Conservation (phyloP, 2,329 filamentous ascomycete species). For the Hypoxylon sp. region DNA sequence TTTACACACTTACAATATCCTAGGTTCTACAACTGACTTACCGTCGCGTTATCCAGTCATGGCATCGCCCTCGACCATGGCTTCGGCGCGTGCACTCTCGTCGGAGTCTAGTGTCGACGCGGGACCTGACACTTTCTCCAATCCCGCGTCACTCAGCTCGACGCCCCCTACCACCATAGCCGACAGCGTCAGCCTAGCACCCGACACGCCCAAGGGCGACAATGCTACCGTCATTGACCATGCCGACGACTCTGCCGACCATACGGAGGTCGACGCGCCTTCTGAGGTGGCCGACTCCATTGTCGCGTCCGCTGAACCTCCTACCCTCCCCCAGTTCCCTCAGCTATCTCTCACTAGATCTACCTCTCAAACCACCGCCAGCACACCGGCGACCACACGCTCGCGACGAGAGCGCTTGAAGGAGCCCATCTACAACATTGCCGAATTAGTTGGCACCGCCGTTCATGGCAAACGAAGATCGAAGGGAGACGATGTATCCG, state of each 20-base stretch:
- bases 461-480: slow-evolving; percentile 69
- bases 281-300: slow-evolving; percentile 47
- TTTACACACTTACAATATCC: slow-evolving; percentile 27
- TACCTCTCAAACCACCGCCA: slow-evolving; percentile 40
- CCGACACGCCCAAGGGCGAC: slow-evolving; percentile 70
- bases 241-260: slow-evolving; percentile 49
- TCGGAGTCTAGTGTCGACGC: slow-evolving; percentile 50
- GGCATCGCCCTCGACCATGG: slow-evolving; percentile 44
- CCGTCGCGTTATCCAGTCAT: slow-evolving; percentile 43
- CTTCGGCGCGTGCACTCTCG: slow-evolving; percentile 49
- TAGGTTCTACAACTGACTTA: slow-evolving; percentile 28
- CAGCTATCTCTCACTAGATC: slow-evolving; percentile 13
- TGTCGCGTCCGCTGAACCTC: slow-evolving; percentile 42
- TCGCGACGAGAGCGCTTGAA: slow-evolving; percentile 67
- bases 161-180: slow-evolving; percentile 76
- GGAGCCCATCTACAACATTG: slow-evolving; percentile 75
- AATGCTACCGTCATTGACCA: slow-evolving; percentile 68
- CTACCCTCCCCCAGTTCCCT: slow-evolving; percentile 16
- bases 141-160: slow-evolving; percentile 69
- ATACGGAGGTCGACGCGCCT: slow-evolving; percentile 43
- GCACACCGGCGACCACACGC: slow-evolving; percentile 56
- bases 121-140: slow-evolving; percentile 59
- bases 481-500: slow-evolving; percentile 62
- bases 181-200: slow-evolving; percentile 70
- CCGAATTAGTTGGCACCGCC: slow-evolving; percentile 71